Evolutionary conservation across 2,329 filamentous ascomycete genomes (phyloP).

Genomic region (Colletotrichum phormii): DNA sequence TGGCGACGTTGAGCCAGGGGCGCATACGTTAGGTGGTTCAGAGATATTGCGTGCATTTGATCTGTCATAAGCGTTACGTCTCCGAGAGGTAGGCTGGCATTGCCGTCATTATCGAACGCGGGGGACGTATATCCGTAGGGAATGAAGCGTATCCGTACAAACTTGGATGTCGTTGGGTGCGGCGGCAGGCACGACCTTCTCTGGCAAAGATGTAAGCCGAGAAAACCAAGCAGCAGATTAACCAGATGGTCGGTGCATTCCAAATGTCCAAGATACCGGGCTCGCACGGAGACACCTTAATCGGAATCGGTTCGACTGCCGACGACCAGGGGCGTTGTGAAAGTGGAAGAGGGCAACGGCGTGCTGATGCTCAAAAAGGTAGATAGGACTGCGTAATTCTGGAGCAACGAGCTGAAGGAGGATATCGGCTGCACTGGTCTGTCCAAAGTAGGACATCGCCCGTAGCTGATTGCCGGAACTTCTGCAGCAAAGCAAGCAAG

Average conservation of each 20-base stretch:
- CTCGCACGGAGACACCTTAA: conserved; percentile 13
- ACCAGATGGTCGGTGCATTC: conserved; percentile 10
- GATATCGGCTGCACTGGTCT: conserved; percentile 3
- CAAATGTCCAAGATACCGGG: not conserved
- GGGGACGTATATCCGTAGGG: not conserved
- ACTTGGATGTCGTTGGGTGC: not conserved
- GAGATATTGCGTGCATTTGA: conserved; percentile 13
- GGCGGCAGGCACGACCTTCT: not conserved
- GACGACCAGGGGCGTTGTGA: not conserved
- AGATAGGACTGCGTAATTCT: not conserved
- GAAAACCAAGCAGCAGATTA: not conserved
- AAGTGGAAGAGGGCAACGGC: not conserved
- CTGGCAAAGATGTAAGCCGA: not conserved
- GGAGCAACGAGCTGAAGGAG: not conserved
- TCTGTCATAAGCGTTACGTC: not conserved
- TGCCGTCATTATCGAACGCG: not conserved
- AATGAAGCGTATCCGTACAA: not conserved
- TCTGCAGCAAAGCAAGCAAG: conserved; percentile 14
- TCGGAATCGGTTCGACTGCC: conserved; percentile 23
- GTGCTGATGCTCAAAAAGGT: not conserved
- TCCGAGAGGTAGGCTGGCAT: not conserved
- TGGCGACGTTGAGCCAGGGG: conserved; percentile 20
- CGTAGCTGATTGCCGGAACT: conserved; percentile 28
- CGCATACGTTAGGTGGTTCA: conserved; percentile 18
- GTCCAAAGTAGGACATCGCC: conserved; percentile 15